These are phyloP conservation scores for Apiotrichum sp. DNA, from an alignment of 1,284 basidiomycete genomes.

Conservation along the genomic window DNA sequence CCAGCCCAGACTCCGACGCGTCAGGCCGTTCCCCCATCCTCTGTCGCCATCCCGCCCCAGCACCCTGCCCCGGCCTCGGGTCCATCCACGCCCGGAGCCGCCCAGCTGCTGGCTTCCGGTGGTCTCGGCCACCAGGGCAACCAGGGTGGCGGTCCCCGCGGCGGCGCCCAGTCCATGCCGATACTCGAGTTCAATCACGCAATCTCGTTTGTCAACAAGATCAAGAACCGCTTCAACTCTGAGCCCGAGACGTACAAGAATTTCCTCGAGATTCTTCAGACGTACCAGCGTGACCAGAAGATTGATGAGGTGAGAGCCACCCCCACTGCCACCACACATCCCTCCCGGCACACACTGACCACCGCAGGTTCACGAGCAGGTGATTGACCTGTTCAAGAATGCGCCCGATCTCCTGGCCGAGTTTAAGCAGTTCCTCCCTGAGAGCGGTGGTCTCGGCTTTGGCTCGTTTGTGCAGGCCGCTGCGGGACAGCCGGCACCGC, in stretches of 20 bases:
- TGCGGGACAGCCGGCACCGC: conserved; percentile 5
- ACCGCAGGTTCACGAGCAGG: conserved; percentile 80
- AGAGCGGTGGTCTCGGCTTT: conserved; percentile 44
- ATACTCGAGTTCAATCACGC: conserved; percentile 89
- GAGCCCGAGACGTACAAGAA: conserved; percentile 96
- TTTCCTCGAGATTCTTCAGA: conserved; percentile 95
- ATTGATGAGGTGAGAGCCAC: conserved; percentile 69
- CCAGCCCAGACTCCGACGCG: conserved; percentile 30
- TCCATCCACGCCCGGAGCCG: conserved; percentile 38
- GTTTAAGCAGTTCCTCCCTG: conserved; percentile 95
- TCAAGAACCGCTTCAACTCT: conserved; percentile 87
- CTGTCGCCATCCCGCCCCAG: conserved; percentile 23
- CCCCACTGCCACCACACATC: too few species aligned
- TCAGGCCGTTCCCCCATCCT: conserved; percentile 27
- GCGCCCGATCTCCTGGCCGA: conserved; percentile 88
- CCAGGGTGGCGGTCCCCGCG: conserved; percentile 25
- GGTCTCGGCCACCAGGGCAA: conserved; percentile 13
- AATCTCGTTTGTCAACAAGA: conserved; percentile 97
- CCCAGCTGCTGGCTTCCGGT: conserved; percentile 37
- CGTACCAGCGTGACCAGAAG: conserved; percentile 91
- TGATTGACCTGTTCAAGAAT: conserved; percentile 84
- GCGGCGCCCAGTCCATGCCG: conserved; percentile 32
- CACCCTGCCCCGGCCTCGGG: conserved; percentile 26
- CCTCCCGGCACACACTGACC: conserved; percentile 9
- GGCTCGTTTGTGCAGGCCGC: conserved; percentile 35